Evolutionary conservation across 768 basidiomycete genomes (phyloP), one percentile per base, ranked within the genome.

Genomic region (Tulasnella sp.): DNA sequence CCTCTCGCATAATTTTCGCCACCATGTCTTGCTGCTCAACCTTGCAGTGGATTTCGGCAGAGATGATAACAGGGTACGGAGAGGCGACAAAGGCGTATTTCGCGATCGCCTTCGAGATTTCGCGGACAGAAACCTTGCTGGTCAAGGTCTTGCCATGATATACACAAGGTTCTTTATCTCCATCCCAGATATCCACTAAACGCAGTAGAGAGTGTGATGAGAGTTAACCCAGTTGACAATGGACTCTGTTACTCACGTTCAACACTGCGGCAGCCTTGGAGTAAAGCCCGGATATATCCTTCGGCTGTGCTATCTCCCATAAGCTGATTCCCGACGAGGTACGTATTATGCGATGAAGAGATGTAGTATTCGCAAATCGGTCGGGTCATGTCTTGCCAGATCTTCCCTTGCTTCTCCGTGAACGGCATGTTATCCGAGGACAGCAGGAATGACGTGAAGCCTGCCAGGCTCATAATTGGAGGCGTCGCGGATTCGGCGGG

Each of bases 71-170:
- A 0, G 96, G 96, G 82, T 95, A 98, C 0, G 94, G 93, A 0
- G 94, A 96, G 0, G 92, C 89, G 57, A 93, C 90, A 82, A 98
- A 98, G 0, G 92, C 96, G 82, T 98, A 98, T 84, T 93, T 93
- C 29, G 87, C 86, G 82, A 98, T 93, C 0, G 95, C 95, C 57
- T 88, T 85, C 82, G 94, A 94, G 70, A 95, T 89, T 73, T 94
- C 93, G 6, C 93, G 90, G 3, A 93, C 87, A 0, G 93, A 85
- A 3, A 98, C 90, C 80, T 93, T 94, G 46, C 91, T 89, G 0
- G 96, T 98, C 67, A 97, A 86, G 0, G 96, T 96, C 77, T 91
- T 92, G 32, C 95, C 94, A 82, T 99, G 96, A 81, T 91, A 96
- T 5, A 98, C 89, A 82, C 93, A 86, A 0, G 97, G 97, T 79